phyloP scores from a whole-genome alignment of 441 rosid species.

The Adansonia rubrostipa region DNA sequence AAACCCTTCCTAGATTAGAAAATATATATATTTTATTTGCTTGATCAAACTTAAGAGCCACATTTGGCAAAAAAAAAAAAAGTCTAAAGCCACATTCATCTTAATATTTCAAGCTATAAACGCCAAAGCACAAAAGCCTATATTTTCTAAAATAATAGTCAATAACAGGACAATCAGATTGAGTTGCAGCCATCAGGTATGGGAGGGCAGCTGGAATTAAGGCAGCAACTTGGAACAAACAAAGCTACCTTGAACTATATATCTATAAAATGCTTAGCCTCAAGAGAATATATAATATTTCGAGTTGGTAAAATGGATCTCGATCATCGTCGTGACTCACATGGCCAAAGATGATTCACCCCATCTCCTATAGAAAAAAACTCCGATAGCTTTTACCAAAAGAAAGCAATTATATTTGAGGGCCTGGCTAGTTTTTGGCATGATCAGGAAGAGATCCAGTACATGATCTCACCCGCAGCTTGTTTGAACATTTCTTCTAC shows the following conservation, averaged over 20 bases:
- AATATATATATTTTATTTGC: too few species aligned
- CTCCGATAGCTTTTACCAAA: not conserved
- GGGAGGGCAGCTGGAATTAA: too few species aligned
- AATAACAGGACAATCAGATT: not conserved
- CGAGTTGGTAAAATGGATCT: not conserved
- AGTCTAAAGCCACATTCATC: too few species aligned
- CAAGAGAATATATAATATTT: too few species aligned
- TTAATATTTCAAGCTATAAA: too few species aligned
- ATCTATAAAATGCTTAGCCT: too few species aligned
- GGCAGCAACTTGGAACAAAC: not conserved
- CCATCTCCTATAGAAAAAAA: not conserved
- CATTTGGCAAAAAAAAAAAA: too few species aligned
- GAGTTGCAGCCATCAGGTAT: not conserved
- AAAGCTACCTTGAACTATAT: too few species aligned
- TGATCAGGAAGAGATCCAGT: slow-evolving; percentile 46
- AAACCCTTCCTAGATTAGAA: too few species aligned
- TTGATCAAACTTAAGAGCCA: too few species aligned
- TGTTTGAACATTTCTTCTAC: slow-evolving; percentile 64
- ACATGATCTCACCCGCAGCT: slow-evolving; percentile 62
- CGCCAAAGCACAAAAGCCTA: not conserved
- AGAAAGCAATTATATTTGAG: not conserved
- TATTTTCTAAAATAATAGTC: not conserved
- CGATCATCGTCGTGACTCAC: not conserved
- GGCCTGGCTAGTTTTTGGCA: not conserved
- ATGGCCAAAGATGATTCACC: not conserved